A percentile compares a stretch with the other conserved stretches of the same genome.
phyloP scores from a whole-genome alignment of 495 filamentous ascomycete genomes.

The Daldinia childiae region DNA sequence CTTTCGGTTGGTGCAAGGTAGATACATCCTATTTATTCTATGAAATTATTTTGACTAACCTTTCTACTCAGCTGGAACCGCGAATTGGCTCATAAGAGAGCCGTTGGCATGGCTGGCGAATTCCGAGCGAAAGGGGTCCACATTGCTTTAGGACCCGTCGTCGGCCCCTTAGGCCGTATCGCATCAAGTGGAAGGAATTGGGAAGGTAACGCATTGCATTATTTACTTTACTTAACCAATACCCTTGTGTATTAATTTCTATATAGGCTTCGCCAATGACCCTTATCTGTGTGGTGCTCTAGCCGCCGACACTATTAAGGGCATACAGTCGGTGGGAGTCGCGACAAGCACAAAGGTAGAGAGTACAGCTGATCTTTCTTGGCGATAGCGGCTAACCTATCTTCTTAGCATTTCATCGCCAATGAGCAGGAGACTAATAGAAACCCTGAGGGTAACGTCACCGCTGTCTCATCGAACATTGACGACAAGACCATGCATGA shows the following conservation, averaged over 20 bases:
- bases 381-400: constrained; percentile 10
- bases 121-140: constrained; percentile 72
- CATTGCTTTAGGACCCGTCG: constrained; percentile 72
- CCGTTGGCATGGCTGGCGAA: constrained; percentile 60
- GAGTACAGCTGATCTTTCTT: background rate
- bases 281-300: constrained; percentile 60
- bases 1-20: constrained; percentile 68
- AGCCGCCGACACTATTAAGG: constrained; percentile 57
- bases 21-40: background rate
- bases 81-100: constrained; percentile 59
- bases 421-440: constrained; percentile 75
- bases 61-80: constrained; percentile 65
- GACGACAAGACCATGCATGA: constrained; percentile 77
- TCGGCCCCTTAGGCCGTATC: constrained; percentile 64
- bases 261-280: constrained; percentile 57
- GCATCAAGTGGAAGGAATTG: constrained; percentile 66
- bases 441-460: constrained; percentile 55
- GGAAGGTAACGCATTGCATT: constrained; percentile 51
- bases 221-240: too few relatives aligned
- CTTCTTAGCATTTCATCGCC: constrained; percentile 65
- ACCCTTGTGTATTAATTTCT: constrained; percentile 3
- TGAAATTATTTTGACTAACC: background rate
- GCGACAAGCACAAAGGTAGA: constrained; percentile 63
- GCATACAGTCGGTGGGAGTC: constrained; percentile 63
- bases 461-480: constrained; percentile 68